phyloP scores from a whole-genome alignment of 306 rosid species.

The Hippophae gyantsensis region DNA sequence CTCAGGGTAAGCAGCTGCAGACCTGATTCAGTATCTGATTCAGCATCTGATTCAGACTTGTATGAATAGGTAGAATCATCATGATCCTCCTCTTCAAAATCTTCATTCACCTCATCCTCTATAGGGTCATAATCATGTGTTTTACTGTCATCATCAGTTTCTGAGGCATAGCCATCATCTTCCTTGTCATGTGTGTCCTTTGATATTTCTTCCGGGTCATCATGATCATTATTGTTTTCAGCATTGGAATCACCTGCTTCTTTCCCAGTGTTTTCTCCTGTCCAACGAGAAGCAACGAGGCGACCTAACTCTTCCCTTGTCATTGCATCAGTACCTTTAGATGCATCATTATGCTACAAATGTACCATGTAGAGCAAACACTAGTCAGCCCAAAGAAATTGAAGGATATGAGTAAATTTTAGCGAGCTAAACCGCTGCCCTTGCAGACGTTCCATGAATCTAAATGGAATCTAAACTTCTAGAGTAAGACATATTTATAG shows the following conservation, averaged over 20 bases:
- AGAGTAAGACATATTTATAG: too few relatives aligned
- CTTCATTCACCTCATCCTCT: constrained; percentile 52
- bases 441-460: too few relatives aligned
- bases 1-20: constrained; percentile 17
- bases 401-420: neutral
- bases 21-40: constrained; percentile 60
- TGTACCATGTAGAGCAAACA: constrained; percentile 15
- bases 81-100: constrained; percentile 43
- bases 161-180: constrained; percentile 70
- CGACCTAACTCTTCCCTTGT: constrained; percentile 94
- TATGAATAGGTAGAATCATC: constrained; percentile 53
- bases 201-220: constrained; percentile 32
- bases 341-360: constrained; percentile 41
- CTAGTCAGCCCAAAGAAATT: constrained; percentile 10
- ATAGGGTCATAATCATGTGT: constrained; percentile 41
- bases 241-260: constrained; percentile 36
- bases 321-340: constrained; percentile 63
- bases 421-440: too few relatives aligned
- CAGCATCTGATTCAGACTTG: constrained; percentile 46
- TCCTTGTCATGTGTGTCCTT: constrained; percentile 40
- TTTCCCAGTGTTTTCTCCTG: constrained; percentile 56
- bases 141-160: constrained; percentile 60
- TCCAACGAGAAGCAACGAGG: constrained; percentile 99
- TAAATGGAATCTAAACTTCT: too few relatives aligned
- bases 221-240: constrained; percentile 28